phyloP scores from a whole-genome alignment of 2,329 filamentous ascomycete species.

The Penicillium thymicola region DNA sequence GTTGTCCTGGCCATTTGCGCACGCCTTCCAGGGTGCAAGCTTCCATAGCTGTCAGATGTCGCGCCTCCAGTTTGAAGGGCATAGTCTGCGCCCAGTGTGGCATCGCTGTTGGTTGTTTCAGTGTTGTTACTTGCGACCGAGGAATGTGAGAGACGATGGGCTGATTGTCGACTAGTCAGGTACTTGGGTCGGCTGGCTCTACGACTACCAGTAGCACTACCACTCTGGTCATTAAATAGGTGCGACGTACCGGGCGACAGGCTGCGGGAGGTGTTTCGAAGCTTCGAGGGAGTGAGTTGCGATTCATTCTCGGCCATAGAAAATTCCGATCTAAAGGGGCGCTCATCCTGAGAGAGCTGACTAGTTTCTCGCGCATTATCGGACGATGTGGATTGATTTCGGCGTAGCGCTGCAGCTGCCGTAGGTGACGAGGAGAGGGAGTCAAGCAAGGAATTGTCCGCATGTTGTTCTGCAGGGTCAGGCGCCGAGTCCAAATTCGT shows the following conservation, averaged over 20 bases:
- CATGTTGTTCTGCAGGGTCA: constrained; percentile 1
- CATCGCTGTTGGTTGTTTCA: constrained; percentile 66
- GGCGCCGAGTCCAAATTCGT: not conserved
- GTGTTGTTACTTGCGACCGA: constrained; percentile 54
- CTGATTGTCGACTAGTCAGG: constrained; percentile 54
- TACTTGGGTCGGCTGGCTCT: constrained; percentile 53
- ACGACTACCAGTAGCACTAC: constrained; percentile 27
- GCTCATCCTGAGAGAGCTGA: constrained; percentile 23
- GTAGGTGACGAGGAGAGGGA: constrained; percentile 46
- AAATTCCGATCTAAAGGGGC: constrained; percentile 19
- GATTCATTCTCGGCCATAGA: constrained; percentile 25
- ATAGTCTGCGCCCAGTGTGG: constrained; percentile 73
- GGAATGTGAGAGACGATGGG: constrained; percentile 58
- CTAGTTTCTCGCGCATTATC: constrained; percentile 20
- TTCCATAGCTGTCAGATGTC: constrained; percentile 47
- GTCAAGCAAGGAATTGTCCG: constrained; percentile 38
- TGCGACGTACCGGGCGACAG: constrained; percentile 27
- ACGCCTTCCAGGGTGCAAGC: constrained; percentile 27
- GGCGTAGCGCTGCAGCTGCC: constrained; percentile 42
- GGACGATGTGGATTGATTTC: constrained; percentile 34
- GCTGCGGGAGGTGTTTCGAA: constrained; percentile 26
- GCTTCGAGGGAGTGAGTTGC: constrained; percentile 27
- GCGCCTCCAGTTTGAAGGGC: constrained; percentile 79
- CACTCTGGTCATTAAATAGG: constrained; percentile 28
- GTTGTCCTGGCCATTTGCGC: constrained; percentile 66